Percentiles rank a stretch among this genome's conserved stretches.
Evolutionary conservation across 2,329 filamentous ascomycete genomes (phyloP).

Genomic region (Daldinia eschscholtzii): DNA sequence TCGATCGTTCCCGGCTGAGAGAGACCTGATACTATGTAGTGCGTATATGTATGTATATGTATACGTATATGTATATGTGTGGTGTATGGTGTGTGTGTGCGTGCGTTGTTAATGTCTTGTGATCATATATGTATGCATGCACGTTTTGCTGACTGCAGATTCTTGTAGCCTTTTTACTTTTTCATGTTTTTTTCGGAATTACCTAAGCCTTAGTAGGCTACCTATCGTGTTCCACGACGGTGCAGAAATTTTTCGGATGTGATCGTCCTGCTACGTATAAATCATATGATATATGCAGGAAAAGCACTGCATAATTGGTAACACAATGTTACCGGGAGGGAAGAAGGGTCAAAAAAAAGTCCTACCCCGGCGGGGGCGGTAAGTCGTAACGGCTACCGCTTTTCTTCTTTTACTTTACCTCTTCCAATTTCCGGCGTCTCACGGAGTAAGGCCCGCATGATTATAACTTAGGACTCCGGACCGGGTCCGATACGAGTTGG

Average conservation of each 20-base stretch:
- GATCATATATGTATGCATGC: conserved; percentile 42
- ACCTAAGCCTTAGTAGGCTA: conserved; percentile 34
- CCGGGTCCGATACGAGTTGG: not conserved
- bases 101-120: conserved; percentile 39
- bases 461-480: not conserved
- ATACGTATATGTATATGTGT: too few species aligned
- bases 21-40: conserved; percentile 12
- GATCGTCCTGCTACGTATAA: conserved; percentile 18
- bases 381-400: conserved; percentile 5
- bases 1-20: conserved; percentile 24
- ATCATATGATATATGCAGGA: conserved; percentile 20
- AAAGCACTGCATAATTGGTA: not conserved
- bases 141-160: conserved; percentile 42
- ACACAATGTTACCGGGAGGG: conserved; percentile 20
- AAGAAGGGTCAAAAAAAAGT: not conserved
- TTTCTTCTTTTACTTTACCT: not conserved
- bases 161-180: conserved; percentile 18
- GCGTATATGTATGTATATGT: too few species aligned
- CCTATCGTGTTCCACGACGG: conserved; percentile 10
- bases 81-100: too few species aligned
- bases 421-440: not conserved
- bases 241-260: conserved; percentile 15
- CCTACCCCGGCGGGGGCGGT: not conserved
- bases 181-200: conserved; percentile 24
- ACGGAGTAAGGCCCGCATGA: conserved; percentile 18